phyloP scores from a whole-genome alignment of 2,329 filamentous ascomycete species.

The Trichoderma endophyticum region DNA sequence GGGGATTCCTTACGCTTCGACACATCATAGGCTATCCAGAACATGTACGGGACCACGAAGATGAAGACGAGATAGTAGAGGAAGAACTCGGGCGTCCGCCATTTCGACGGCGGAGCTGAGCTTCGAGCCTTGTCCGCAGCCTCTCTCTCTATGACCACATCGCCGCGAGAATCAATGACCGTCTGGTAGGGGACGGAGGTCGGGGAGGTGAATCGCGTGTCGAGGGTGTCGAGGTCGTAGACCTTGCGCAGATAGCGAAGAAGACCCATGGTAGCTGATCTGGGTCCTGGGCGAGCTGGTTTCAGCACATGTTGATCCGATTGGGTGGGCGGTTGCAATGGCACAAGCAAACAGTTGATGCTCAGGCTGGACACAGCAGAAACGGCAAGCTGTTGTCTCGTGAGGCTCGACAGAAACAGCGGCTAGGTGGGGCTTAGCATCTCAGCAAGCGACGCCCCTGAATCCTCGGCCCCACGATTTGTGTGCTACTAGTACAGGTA shows the following conservation, averaged over 20 bases:
- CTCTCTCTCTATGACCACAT: conserved; percentile 36
- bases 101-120: conserved; percentile 63
- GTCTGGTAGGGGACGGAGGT: conserved; percentile 65
- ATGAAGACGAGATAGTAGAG: conserved; percentile 71
- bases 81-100: conserved; percentile 83
- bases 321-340: background rate
- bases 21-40: conserved; percentile 82
- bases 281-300: background rate
- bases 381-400: conserved; percentile 8
- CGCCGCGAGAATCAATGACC: conserved; percentile 49
- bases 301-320: conserved; percentile 21
- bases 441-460: conserved; percentile 16
- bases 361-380: background rate
- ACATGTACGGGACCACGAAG: conserved; percentile 75
- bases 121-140: conserved; percentile 37
- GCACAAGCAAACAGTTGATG: conserved; percentile 4
- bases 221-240: conserved; percentile 63
- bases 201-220: conserved; percentile 64
- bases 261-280: conserved; percentile 37
- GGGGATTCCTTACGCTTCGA: conserved; percentile 62
- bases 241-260: conserved; percentile 48
- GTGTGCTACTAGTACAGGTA: background rate
- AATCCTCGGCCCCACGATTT: conserved; percentile 16
- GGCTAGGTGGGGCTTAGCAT: conserved; percentile 11
- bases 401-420: conserved; percentile 8